phyloP scores from a whole-genome alignment of 1,284 basidiomycete species.

The Gomphus bonarii region DNA sequence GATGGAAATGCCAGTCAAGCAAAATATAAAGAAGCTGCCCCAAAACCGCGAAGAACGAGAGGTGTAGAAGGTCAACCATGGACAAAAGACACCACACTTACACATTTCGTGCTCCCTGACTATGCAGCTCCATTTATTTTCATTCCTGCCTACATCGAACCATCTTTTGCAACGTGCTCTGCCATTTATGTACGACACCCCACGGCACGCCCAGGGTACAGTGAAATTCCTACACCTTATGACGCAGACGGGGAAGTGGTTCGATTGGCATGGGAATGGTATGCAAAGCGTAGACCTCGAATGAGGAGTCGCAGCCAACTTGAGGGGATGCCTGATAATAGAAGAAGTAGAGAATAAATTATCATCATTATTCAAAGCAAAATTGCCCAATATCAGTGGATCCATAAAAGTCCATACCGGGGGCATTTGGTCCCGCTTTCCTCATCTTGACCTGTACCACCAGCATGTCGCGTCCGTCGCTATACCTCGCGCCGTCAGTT shows the following conservation, averaged over 20 bases:
- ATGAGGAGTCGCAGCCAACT: conserved; percentile 60
- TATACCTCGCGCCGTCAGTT: conserved; percentile 63
- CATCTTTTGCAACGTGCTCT: conserved; percentile 86
- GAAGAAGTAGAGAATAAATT: conserved; percentile 13
- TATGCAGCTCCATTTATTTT: conserved; percentile 91
- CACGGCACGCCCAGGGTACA: conserved; percentile 85
- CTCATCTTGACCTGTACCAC: conserved; percentile 9
- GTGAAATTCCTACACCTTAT: conserved; percentile 89
- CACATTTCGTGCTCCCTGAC: conserved; percentile 80
- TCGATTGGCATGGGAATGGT: conserved; percentile 86
- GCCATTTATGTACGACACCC: conserved; percentile 93
- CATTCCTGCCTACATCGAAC: conserved; percentile 91
- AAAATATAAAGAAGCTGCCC: neutral
- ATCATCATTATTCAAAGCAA: too few species aligned
- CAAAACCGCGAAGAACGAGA: neutral
- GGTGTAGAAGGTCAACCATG: neutral
- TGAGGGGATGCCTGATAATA: conserved; percentile 61
- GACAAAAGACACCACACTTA: conserved; percentile 24
- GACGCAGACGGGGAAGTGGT: conserved; percentile 88
- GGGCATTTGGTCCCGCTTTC: conserved; percentile 4
- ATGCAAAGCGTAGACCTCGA: conserved; percentile 60
- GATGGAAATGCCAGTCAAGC: conserved; percentile 12
- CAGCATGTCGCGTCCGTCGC: conserved; percentile 35
- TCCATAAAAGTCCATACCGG: conserved; percentile 11
- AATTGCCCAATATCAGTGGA: neutral